Evolutionary conservation across 2,329 filamentous ascomycete species (phyloP), one percentile per base, ranked within the genome.

Genomic region (Penicillium thymicola): DNA sequence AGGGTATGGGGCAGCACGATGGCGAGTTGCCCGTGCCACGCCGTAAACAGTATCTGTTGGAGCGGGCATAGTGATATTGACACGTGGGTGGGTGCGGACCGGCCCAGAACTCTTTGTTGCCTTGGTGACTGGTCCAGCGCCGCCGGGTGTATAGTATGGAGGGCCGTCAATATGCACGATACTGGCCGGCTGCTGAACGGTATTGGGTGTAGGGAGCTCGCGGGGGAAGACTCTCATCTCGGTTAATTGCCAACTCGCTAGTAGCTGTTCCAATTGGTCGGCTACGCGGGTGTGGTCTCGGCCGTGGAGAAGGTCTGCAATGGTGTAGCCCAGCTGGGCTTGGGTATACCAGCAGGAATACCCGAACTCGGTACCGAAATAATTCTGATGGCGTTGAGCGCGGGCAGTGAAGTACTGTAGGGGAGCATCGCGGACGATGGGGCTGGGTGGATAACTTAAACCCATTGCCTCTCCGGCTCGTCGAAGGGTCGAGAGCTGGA

Each of bases 301-400:
- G 7, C 28, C 16, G n/a, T 21, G 13, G 16, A 42, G 11, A 21
- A 55, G 32, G 21, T 49, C 36, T 11, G 27, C n/a, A 11, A 41
- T 21, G 14, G 10, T 2, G 30, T 37, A 43, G 9, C 30, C 40
- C n/a, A 55, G 13, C 4, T 41, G 46, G 10, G 45, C 46, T 40
- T 55, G 46, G 4, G 32, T 55, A 32, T 36, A 55, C 52, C 52
- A 51, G 14, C 52, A 55, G 8, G 52, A 18, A 14, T 55, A 55
- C 16, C 45, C 52, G 1, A 50, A 51, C 13, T 50, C 38, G 5
- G 52, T 55, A 1, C 45, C 52, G 16, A 37, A 55, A 23, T 37
- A 55, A 21, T 49, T 50, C 14, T n/a, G 37, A 43, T 55, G 52
- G 4, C 38, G 37, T 30, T 55, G 52, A 10, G 45, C 38, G 5